Conservation (phyloP, 1,284 basidiomycete species). For the Irpex rosettiformis region DNA sequence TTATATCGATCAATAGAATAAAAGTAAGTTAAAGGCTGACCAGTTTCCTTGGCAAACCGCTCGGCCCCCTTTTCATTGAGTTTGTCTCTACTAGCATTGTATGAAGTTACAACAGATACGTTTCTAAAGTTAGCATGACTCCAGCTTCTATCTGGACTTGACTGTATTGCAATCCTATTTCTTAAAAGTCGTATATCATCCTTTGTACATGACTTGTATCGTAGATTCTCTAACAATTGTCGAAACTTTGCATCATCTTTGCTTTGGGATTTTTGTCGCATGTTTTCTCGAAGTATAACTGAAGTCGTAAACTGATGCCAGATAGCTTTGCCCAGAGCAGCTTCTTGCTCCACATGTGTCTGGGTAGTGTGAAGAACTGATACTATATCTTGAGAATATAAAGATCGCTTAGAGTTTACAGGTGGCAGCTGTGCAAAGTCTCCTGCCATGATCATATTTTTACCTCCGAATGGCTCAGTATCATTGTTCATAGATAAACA, state of each 20-base stretch:
- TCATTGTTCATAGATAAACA: neutral
- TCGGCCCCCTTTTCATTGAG: conserved; percentile 27
- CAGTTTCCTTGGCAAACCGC: conserved; percentile 28
- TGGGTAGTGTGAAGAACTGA: neutral
- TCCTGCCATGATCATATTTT: conserved; percentile 17
- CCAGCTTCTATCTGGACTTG: conserved; percentile 8
- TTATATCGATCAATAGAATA: conserved; percentile 25
- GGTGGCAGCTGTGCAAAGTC: conserved; percentile 19
- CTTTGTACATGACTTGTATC: conserved; percentile 30
- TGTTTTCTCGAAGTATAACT: conserved; percentile 23
- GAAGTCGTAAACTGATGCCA: conserved; percentile 9
- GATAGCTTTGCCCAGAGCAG: conserved; percentile 12
- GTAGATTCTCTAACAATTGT: conserved; percentile 26
- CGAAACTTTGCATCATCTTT: conserved; percentile 26
- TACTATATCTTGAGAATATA: conserved; percentile 3
- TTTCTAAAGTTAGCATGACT: conserved; percentile 22
- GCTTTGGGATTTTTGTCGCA: conserved; percentile 26
- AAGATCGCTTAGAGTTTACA: neutral
- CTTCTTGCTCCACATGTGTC: neutral
- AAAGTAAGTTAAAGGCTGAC: conserved; percentile 26
- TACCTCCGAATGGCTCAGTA: conserved; percentile 12
- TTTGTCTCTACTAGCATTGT: conserved; percentile 29
- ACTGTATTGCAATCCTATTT: conserved; percentile 16
- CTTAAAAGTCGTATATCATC: conserved; percentile 30
- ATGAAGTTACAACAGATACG: conserved; percentile 30